Evolutionary conservation across 352 stramenopile species (phyloP), one percentile per base, ranked within the genome.

Genomic region (Phytophthora meadii): DNA sequence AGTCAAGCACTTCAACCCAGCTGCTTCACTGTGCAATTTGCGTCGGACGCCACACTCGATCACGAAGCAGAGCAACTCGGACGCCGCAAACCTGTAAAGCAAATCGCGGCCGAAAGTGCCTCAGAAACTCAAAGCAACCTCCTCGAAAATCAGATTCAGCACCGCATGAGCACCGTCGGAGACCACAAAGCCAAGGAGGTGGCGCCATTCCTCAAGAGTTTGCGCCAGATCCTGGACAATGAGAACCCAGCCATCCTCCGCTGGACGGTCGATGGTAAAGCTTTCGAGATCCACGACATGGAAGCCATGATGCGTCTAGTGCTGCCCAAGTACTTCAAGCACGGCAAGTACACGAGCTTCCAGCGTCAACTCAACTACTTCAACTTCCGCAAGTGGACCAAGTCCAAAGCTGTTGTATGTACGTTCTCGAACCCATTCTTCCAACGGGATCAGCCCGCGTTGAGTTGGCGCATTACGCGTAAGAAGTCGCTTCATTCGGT

Each of bases 281-380:
- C 79, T 14, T 91, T 92, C 39, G 79, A 91, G 52, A 92, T 92
- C 59, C 72, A 85, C 65, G 81, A 93, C 76, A 84, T 90, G 76
- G 58, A 66, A 34, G 61, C 64, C 44, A 88, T 97, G 60, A 92
- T 94, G 76, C 60, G 76, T 17, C 76, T 77, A 49, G 80, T 97
- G 57, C 77, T 98, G 27, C 92, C 94, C 44, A 90, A 93, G 65
- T 98, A 98, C 76, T 98, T 98, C 67, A 98, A 97, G 65, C 94
- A 98, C 66, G 58, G 78, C 66, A 97, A 94, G 64, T 98, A 98
- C 81, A 92, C 94, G 47, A 97, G 89, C 42, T 95, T 98, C 61
- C 89, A 97, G 63, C 87, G 94, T 12, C 92, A 98, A 63, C 82
- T 98, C 61, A 98, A 97, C 78, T 98, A 98, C 69, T 98, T 98